phyloP scores from a whole-genome alignment of 805 yeast species.

The Alloascoidea hylecoeti region DNA sequence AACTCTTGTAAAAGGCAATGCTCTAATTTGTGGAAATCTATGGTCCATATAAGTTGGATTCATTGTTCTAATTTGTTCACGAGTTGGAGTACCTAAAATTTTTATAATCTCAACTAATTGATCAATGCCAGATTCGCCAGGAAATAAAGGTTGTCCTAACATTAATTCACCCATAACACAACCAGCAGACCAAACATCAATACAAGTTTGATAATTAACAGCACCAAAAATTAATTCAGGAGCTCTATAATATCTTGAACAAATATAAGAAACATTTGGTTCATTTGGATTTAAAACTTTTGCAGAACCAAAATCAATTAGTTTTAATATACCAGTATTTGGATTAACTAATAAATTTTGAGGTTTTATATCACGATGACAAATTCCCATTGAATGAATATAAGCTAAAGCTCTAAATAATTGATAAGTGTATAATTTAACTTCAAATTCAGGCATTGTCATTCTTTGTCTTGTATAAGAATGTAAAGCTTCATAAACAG shows the following conservation, averaged over 20 bases:
- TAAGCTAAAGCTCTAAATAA: conserved; percentile 75
- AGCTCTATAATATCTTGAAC: conserved; percentile 75
- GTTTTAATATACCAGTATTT: conserved; percentile 45
- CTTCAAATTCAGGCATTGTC: conserved; percentile 54
- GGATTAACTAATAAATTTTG: conserved; percentile 73
- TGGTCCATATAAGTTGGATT: conserved; percentile 79
- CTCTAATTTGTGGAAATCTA: conserved; percentile 39
- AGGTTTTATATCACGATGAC: conserved; percentile 79
- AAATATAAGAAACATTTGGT: conserved; percentile 72
- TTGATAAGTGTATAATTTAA: conserved; percentile 67
- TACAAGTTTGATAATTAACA: conserved; percentile 73
- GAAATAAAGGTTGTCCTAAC: conserved; percentile 73
- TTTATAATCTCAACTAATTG: conserved; percentile 76
- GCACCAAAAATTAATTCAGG: conserved; percentile 83
- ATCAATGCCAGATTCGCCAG: conserved; percentile 79
- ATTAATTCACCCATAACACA: conserved; percentile 80
- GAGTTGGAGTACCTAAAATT: conserved; percentile 69
- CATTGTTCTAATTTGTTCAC: conserved; percentile 66
- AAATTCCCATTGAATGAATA: conserved; percentile 65
- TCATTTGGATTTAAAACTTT: conserved; percentile 58
- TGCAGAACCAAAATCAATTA: conserved; percentile 81
- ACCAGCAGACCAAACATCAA: conserved; percentile 80
- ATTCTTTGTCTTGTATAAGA: conserved; percentile 24
- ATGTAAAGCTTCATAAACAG: conserved; percentile 63
- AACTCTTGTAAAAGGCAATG: conserved; percentile 26